These are phyloP conservation scores for Zymoseptoria crescenta DNA, from an alignment of 2,329 filamentous ascomycete genomes.

Conservation along the genomic window DNA sequence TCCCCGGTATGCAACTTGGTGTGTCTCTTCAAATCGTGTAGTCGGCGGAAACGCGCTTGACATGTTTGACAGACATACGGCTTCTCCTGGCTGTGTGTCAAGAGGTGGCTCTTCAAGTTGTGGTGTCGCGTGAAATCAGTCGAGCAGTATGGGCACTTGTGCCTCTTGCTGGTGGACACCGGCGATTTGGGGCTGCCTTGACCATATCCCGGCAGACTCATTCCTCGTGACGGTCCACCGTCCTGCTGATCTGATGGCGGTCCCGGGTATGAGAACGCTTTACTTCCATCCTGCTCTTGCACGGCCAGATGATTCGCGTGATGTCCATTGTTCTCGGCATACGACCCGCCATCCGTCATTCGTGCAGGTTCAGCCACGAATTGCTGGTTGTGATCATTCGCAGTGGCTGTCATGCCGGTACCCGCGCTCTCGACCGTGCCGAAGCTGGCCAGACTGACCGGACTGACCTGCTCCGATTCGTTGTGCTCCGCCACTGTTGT, in stretches of 20 bases:
- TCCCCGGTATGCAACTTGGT: conserved; percentile 95
- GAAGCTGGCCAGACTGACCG: conserved; percentile 48
- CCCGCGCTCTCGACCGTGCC: conserved; percentile 44
- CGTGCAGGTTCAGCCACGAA: conserved; percentile 29
- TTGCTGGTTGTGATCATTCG: conserved; percentile 41
- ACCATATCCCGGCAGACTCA: conserved; percentile 50
- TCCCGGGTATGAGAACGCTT: conserved; percentile 57
- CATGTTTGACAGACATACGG: conserved; percentile 93
- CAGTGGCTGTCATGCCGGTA: conserved; percentile 38
- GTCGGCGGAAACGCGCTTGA: conserved; percentile 78
- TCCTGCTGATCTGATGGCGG: conserved; percentile 48
- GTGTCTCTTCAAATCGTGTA: conserved; percentile 93
- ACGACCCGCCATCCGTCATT: conserved; percentile 32
- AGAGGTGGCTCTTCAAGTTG: conserved; percentile 91
- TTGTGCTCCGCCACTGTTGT: conserved; percentile 36
- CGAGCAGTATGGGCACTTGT: conserved; percentile 93
- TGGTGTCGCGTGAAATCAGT: conserved; percentile 97
- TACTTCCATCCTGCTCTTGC: conserved; percentile 34
- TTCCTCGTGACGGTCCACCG: conserved; percentile 46
- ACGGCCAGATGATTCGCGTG: conserved; percentile 14
- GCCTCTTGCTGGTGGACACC: conserved; percentile 63
- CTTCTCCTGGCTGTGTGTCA: conserved; percentile 98
- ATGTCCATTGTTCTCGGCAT: conserved; percentile 14
- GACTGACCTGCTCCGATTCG: conserved; percentile 42
- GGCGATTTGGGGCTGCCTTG: conserved; percentile 57